Base-by-base conservation (phyloP, 495 filamentous ascomycete genomes). In the Podospora anserina region DNA sequence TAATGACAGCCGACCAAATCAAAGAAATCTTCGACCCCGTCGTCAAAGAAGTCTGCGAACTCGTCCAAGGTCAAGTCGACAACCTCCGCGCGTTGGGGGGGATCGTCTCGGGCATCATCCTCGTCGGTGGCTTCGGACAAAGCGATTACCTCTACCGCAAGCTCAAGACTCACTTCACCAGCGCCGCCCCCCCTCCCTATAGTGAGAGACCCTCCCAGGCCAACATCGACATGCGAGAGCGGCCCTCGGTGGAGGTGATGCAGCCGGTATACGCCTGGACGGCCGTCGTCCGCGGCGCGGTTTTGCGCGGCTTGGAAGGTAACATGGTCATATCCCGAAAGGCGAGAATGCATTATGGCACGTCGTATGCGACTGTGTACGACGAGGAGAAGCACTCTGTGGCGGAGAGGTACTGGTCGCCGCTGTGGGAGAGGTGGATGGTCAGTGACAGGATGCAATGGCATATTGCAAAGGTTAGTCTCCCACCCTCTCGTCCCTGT, bases 351-450 rank as follows among this genome's bases (percentile, higher is more conserved):
- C 88, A 91, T 77, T 92, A 92, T 75, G 90, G 90, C n/a, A 92
- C 90, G 9, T 88, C 85, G 55, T 91, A 91, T 77, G 90, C 90
- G 1, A 91, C 90, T 0, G 88, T 89, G 7, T 92, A 89, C 76
- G 89, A 91, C 69, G 89, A 88, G 69, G 79, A 85, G 64, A 90
- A 88, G 68, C 90, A 92, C 73, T 82, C 83, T 18, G 83, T 90
- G 6, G 81, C 76, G 32, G 90, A 92, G 69, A 76, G 90, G 53
- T 92, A 92, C 71, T 92, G 90, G 90, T 87, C 83, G 66, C 90
- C 90, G 15, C 70, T 92, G 49, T 92, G 90, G 90, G 90, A 92
- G 77, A 75, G 90, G 34, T 92, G 89, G 89, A 92, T 92, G 90
- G 88, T 92, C 18, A 86, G 82, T 65, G 90, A 92, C 78, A 82